Base-by-base conservation (phyloP, 192 early-diverging fungal genomes). In the Chytriomyces confervae region DNA sequence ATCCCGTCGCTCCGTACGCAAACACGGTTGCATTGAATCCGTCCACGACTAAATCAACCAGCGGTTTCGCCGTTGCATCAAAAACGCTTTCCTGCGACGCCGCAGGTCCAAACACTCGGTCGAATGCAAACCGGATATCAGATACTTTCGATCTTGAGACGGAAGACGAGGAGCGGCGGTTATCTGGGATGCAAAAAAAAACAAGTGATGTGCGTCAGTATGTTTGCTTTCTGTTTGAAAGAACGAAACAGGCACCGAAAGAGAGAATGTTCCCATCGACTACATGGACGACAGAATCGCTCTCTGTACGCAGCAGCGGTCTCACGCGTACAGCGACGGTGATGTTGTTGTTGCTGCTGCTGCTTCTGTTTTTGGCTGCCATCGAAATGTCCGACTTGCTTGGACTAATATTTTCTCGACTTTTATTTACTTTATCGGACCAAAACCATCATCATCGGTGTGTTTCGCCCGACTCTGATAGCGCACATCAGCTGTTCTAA, bases 21-120 rank as follows among this genome's bases (percentile, higher is more conserved):
- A 97, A 97, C n/a, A 95, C 89, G 5, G 94, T 95, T 45, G 93
- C 90, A 75, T 95, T 94, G 83, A 89, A 95, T 9, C 94, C 95
- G 45, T 86, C 75, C 80, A 93, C 82, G 18, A 95, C 91, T 0
- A 88, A 85, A 63, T 91, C 86, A 62, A 95, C 83, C 53, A 95
- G 82, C 10, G 91, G 89, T 45, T 83, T 83, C 7, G 91, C 89
- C 13, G 93, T 95, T n/a, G 83, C 87, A 75, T 92, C 89, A 70
- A 83, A 87, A 10, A 92, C 89, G 20, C 92, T 90, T 72, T 87
- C 81, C 79, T 96, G 95, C 7, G 87, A 86, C 46, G 87, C 81
- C 20, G 86, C 81, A 53, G 93, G 90, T 72, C 80, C 80, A 77
- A 95, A 96, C 9, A 95, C 93, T 0, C 88, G 82, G 80, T 96